Conservation (phyloP, 2,329 filamentous ascomycete species). For the Sporothrix euskadiensis region DNA sequence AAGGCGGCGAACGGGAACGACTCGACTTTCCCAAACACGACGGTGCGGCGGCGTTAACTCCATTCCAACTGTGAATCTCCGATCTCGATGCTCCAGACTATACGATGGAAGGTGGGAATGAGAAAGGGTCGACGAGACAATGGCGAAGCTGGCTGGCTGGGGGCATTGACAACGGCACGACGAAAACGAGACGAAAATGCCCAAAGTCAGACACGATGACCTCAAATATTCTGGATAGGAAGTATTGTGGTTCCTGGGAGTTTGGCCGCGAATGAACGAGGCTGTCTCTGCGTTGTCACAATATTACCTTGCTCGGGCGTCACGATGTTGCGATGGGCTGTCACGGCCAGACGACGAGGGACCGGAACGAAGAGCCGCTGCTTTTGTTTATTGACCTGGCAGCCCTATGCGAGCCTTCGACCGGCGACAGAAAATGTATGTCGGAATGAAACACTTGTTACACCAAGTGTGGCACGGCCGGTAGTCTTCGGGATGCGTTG, state of each 20-base stretch:
- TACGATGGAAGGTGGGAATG: not conserved
- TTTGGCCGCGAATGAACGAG: not conserved
- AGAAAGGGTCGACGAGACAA: not conserved
- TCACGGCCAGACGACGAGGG: not conserved
- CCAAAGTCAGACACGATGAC: not conserved
- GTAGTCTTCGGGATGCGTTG: constrained; percentile 9
- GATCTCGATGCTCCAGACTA: not conserved
- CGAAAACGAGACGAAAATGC: not conserved
- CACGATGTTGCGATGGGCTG: not conserved
- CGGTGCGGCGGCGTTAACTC: not conserved
- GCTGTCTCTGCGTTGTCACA: constrained; percentile 1
- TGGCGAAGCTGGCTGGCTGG: not conserved
- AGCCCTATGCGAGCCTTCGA: not conserved
- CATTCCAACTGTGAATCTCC: not conserved
- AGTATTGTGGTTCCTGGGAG: no score
- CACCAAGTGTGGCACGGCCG: constrained; percentile 1
- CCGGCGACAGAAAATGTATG: not conserved
- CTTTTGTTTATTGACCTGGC: not conserved
- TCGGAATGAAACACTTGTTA: not conserved
- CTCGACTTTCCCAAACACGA: not conserved
- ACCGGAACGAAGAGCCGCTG: not conserved
- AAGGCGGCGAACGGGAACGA: not conserved
- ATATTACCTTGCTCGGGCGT: not conserved
- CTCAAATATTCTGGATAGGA: not conserved
- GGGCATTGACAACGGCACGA: not conserved